Evolutionary conservation across 2,329 filamentous ascomycete genomes (phyloP).

Genomic region (Aureobasidium sp.): DNA sequence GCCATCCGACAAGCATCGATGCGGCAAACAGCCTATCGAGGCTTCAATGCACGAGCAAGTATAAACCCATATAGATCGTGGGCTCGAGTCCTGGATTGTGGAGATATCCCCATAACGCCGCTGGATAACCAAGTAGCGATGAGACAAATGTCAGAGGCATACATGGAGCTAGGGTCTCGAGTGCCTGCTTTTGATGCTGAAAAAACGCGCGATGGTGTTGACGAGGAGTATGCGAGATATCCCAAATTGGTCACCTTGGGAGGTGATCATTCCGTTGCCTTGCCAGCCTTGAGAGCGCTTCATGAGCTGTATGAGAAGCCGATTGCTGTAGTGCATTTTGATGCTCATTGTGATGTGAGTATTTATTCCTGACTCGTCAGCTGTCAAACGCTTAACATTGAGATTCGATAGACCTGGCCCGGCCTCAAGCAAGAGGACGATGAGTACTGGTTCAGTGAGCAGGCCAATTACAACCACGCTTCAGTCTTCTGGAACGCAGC

Average conservation of each 20-base stretch:
- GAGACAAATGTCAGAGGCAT: background rate
- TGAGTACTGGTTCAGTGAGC: slow-evolving; percentile 62
- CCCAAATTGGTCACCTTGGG: slow-evolving; percentile 27
- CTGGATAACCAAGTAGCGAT: slow-evolving; percentile 72
- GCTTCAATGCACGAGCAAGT: slow-evolving; percentile 71
- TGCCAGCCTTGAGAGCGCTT: slow-evolving; percentile 39
- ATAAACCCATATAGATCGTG: slow-evolving; percentile 77
- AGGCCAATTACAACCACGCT: slow-evolving; percentile 75
- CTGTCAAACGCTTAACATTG: background rate
- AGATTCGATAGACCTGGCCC: slow-evolving; percentile 24
- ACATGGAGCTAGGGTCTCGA: background rate
- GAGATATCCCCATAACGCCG: slow-evolving; percentile 78
- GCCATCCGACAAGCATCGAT: slow-evolving; percentile 77
- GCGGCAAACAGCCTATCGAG: slow-evolving; percentile 63
- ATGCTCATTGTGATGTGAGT: slow-evolving; percentile 55
- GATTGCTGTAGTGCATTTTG: slow-evolving; percentile 42
- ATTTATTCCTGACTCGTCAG: background rate
- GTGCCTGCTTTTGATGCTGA: background rate
- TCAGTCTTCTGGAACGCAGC: slow-evolving; percentile 87
- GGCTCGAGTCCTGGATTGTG: slow-evolving; percentile 76
- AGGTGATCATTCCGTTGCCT: slow-evolving; percentile 42
- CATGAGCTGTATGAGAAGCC: slow-evolving; percentile 34
- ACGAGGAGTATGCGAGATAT: slow-evolving; percentile 20
- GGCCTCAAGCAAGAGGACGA: slow-evolving; percentile 80
- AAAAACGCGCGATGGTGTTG: background rate